Conservation (phyloP, 2,329 filamentous ascomycete genomes). For the Claviceps lovelessii region DNA sequence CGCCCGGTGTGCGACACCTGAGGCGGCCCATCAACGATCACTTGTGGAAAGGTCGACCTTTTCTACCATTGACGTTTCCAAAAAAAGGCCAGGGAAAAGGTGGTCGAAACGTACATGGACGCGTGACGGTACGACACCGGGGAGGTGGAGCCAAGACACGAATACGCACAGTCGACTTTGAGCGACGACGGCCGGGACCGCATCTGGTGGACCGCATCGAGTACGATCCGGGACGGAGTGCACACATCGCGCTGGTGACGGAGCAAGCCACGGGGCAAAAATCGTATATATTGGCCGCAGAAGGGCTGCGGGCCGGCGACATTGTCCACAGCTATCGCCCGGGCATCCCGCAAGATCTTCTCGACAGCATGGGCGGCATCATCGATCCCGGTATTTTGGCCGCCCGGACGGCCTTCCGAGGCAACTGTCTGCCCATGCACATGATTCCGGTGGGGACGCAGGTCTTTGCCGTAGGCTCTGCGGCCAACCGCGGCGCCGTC, state of each 20-base stretch:
- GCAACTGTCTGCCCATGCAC: slow-evolving; percentile 88
- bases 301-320: slow-evolving; percentile 85
- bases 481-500: slow-evolving; percentile 59
- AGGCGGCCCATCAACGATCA: slow-evolving; percentile 90
- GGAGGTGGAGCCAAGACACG: slow-evolving; percentile 86
- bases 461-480: slow-evolving; percentile 77
- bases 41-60: slow-evolving; percentile 84
- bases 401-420: slow-evolving; percentile 82
- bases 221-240: slow-evolving; percentile 84
- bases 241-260: slow-evolving; percentile 80
- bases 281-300: slow-evolving; percentile 88
- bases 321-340: slow-evolving; percentile 80
- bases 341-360: slow-evolving; percentile 74
- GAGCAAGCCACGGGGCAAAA: slow-evolving; percentile 59
- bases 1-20: slow-evolving; percentile 82
- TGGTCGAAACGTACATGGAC: slow-evolving; percentile 76
- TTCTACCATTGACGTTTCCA: slow-evolving; percentile 68
- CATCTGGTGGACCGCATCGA: slow-evolving; percentile 90
- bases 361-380: slow-evolving; percentile 82
- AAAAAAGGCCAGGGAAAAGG: slow-evolving; percentile 90
- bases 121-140: slow-evolving; percentile 77
- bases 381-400: slow-evolving; percentile 93
- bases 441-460: slow-evolving; percentile 93
- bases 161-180: slow-evolving; percentile 84
- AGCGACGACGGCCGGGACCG: slow-evolving; percentile 61